Evolutionary conservation across 2,329 filamentous ascomycete species (phyloP).

Genomic region (Ceratocystis diversiconidia): DNA sequence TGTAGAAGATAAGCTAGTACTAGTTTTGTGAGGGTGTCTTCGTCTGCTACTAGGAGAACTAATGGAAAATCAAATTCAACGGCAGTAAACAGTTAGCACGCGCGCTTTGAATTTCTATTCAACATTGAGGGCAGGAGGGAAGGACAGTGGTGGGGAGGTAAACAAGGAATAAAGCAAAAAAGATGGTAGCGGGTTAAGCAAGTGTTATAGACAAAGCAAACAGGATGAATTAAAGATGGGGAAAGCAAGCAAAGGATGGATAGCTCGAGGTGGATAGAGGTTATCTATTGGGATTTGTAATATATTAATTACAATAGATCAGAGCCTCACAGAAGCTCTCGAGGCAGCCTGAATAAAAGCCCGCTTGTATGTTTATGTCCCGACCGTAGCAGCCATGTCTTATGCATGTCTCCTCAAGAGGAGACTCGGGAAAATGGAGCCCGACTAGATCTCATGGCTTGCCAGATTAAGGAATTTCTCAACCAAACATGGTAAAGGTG

Average conservation of each 20-base stretch:
- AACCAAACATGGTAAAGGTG: background rate
- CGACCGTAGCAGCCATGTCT: background rate
- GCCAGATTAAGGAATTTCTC: too few relatives aligned
- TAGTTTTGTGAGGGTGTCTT: constrained; percentile 35
- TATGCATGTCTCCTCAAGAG: background rate
- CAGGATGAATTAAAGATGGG: constrained; percentile 10
- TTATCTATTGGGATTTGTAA: background rate
- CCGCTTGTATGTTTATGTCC: background rate
- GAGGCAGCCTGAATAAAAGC: background rate
- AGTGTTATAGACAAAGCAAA: constrained; percentile 2
- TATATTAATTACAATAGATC: background rate
- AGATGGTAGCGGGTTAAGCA: background rate
- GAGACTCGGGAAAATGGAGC: background rate
- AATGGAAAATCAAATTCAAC: constrained; percentile 38
- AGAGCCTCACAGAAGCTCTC: background rate
- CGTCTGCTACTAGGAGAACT: constrained; percentile 38
- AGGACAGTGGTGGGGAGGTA: background rate
- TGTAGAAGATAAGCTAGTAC: constrained; percentile 46
- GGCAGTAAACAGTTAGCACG: constrained; percentile 36
- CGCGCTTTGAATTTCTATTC: too few relatives aligned
- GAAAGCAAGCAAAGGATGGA: background rate
- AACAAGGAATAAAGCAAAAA: background rate
- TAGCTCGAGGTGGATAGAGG: background rate
- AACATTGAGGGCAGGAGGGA: too few relatives aligned
- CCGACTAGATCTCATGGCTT: background rate